Evolutionary conservation across 768 basidiomycete species (phyloP).

Genomic region (Tulasnella sp.): DNA sequence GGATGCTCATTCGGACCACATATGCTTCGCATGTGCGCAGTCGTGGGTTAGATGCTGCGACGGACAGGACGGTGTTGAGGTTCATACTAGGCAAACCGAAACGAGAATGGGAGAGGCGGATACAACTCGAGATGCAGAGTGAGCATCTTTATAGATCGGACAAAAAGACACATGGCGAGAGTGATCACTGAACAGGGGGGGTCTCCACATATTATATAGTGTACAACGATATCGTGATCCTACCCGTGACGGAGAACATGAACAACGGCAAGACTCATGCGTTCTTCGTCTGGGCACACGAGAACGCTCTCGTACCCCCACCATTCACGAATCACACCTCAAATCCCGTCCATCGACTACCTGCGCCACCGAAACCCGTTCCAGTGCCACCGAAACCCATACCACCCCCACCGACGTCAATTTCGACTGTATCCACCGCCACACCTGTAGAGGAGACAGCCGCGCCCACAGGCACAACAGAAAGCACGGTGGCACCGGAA

Average conservation of each 20-base stretch:
- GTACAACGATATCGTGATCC: conserved; percentile 26
- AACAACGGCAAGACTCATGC: conserved; percentile 37
- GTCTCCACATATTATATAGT: conserved; percentile 12
- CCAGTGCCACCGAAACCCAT: background rate
- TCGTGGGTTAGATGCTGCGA: conserved; percentile 24
- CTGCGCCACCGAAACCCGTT: background rate
- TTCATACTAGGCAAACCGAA: conserved; percentile 34
- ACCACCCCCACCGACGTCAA: background rate
- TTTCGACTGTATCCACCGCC: no score
- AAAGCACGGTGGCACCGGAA: no score
- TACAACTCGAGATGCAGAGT: conserved; percentile 33
- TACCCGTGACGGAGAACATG: conserved; percentile 35
- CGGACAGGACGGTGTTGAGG: conserved; percentile 27
- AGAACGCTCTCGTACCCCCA: conserved; percentile 17
- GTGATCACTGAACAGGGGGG: no score
- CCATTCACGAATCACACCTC: conserved; percentile 13
- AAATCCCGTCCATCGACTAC: conserved; percentile 8
- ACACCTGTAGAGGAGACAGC: no score
- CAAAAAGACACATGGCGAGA: no score
- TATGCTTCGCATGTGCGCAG: conserved; percentile 28
- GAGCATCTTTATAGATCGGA: background rate
- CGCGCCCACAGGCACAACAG: no score
- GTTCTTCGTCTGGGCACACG: conserved; percentile 34
- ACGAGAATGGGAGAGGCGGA: conserved; percentile 23
- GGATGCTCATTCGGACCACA: conserved; percentile 33